A percentile compares a stretch with the other conserved stretches of the same genome.
phyloP scores from a whole-genome alignment of 495 filamentous ascomycete genomes.

The Penicillium atrosanguineum region DNA sequence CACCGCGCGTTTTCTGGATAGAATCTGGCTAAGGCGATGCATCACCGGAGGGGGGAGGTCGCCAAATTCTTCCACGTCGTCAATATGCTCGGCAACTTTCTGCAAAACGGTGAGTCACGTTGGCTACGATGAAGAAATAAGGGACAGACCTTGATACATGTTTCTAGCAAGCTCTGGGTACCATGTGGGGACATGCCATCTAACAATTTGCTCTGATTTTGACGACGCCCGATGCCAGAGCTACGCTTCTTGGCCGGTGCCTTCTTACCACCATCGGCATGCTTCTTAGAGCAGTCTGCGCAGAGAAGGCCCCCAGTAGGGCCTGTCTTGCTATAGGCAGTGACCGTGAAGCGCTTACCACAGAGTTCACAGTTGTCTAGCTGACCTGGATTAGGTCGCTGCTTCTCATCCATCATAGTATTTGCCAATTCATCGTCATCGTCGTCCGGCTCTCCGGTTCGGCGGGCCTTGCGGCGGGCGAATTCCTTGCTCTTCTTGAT shows the following conservation, averaged over 20 bases:
- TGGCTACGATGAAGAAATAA: background rate
- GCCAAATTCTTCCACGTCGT: conserved; percentile 79
- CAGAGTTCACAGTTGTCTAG: conserved; percentile 85
- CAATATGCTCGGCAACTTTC: conserved; percentile 78
- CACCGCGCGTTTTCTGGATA: conserved; percentile 75
- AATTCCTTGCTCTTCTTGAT: conserved; percentile 75
- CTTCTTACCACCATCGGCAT: conserved; percentile 62
- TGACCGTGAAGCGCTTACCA: conserved; percentile 88
- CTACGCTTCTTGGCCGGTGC: conserved; percentile 59
- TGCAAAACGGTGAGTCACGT: conserved; percentile 15
- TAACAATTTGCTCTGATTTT: conserved; percentile 72
- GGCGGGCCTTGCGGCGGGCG: conserved; percentile 55
- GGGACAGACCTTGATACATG: conserved; percentile 65
- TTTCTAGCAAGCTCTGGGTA: conserved; percentile 68
- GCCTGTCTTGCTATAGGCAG: conserved; percentile 80
- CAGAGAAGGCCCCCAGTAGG: conserved; percentile 83
- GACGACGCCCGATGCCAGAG: conserved; percentile 54
- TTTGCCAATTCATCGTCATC: conserved; percentile 48
- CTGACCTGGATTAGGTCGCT: conserved; percentile 75
- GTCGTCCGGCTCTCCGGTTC: conserved; percentile 46
- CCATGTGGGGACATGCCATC: conserved; percentile 70
- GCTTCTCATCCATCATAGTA: conserved; percentile 59
- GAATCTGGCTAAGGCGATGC: conserved; percentile 72
- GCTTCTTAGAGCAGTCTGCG: conserved; percentile 75
- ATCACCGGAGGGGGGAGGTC: conserved; percentile 67